These are phyloP conservation scores for Pyricularia grisea DNA, from an alignment of 2,329 filamentous ascomycete species.

Conservation along the genomic window DNA sequence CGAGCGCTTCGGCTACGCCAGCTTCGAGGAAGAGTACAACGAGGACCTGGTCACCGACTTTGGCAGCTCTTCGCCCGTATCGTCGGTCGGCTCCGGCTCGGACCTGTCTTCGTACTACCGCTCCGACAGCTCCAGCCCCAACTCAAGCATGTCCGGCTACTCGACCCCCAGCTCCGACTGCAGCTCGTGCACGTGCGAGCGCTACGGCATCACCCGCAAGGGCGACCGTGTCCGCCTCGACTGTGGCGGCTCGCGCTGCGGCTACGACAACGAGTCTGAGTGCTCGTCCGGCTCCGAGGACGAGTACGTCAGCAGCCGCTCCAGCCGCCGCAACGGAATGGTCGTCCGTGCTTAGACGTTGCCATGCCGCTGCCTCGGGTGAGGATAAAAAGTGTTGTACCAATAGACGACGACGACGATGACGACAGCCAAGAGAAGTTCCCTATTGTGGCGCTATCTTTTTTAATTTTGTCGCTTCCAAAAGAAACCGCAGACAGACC, in stretches of 20 bases:
- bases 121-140: constrained; percentile 67
- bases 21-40: constrained; percentile 39
- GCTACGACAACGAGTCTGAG: constrained; percentile 62
- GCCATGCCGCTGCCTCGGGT: constrained; percentile 14
- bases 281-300: constrained; percentile 55
- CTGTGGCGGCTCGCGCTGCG: constrained; percentile 83
- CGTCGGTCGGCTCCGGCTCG: constrained; percentile 52
- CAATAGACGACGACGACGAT: neutral
- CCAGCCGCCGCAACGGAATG: constrained; percentile 55
- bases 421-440: constrained; percentile 1
- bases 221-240: constrained; percentile 93
- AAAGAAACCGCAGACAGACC: constrained; percentile 1
- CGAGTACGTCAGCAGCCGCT: constrained; percentile 39
- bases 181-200: constrained; percentile 82
- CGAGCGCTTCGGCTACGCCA: constrained; percentile 48
- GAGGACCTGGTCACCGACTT: constrained; percentile 47
- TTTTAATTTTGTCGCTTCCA: neutral
- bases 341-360: constrained; percentile 35
- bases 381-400: constrained; percentile 13
- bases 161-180: constrained; percentile 70
- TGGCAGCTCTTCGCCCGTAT: constrained; percentile 49
- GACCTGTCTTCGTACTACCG: constrained; percentile 52
- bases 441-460: neutral
- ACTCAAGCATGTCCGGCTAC: constrained; percentile 66
- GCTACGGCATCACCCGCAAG: constrained; percentile 90